Evolutionary conservation across 1,284 basidiomycete genomes (phyloP), one percentile per base, ranked within the genome.

Genomic region (Sanghuangporus weigelae): DNA sequence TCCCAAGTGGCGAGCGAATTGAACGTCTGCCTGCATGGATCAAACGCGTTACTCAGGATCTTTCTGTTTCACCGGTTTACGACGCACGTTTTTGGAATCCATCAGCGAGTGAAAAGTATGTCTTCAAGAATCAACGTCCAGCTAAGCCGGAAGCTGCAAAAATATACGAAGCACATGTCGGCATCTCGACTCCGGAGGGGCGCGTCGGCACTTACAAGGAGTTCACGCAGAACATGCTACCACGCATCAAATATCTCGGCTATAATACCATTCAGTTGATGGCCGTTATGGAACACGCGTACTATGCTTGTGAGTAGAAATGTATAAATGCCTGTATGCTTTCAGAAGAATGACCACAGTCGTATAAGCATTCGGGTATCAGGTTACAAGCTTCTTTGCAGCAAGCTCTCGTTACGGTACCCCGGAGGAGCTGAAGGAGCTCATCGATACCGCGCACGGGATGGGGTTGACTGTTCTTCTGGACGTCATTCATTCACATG

Each of bases 71-170:
- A 11, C 92, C 95, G 5, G 84, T 94, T 3, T 99, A 97, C 76
- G 96, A 99, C 66, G 93, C 93, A 26, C 86, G 94, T n/a, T 98
- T 98, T 78, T 99, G 96, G 96, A 98, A 98, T 73, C 96, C 96
- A 1, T 86, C 94, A 26, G 69, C 78, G 49, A 73, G 80, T 19
- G 75, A 93, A 68, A 80, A 73, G 55, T 97, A 98, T 78, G 78
- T 79, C 36, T 96, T 97, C 80, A 97, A 95, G 76, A 81, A 97
- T 72, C 68, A 82, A 48, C 81, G 84, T 8, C 93, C 92, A 7
- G 79, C 84, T 1, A 83, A 85, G 68, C 89, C 92, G 2, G 79
- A 80, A 35, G 85, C 88, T 39, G 76, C 92, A 61, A 90, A 91
- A 71, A 95, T 99, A 64, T 99, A 99, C 73, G 96, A 99, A 74